Base-by-base conservation (phyloP, 2,329 filamentous ascomycete genomes). In the Diaporthe velutina region DNA sequence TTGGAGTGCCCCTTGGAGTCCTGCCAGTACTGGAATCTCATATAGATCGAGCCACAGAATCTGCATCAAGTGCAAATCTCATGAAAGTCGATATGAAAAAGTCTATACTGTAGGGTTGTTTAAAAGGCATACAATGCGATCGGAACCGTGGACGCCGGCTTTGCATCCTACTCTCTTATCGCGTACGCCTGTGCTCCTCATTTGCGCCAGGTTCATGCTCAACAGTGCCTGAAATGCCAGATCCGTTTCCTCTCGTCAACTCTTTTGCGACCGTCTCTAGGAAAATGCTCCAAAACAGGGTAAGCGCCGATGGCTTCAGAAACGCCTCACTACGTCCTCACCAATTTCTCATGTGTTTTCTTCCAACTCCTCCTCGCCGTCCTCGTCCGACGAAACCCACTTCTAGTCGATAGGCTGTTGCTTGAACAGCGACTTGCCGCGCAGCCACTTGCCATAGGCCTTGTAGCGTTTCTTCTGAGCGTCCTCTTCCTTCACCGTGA, bases 371-470 rank as follows among this genome's bases (percentile, higher is more conserved):
- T 54, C 42, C 19, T 60, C 48, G 38, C 61, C 73, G 76, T 64
- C 66, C 22, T 76, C 64, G 22, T 73, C 70, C 19, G 64, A 55
- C 25, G 42, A 70, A 28, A 77, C 71, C 72, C 80, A 80, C 61
- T 75, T 78, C 84, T 85, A 90, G 77, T 90, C 89, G 70, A 90
- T 87, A 60, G 93, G 91, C 83, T 93, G 91, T 87, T 98, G 96
- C 85, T 98, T 98, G 83, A 98, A 98, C 80, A 98, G 89, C 80
- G 95, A 98, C 86, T 98, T 98, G 25, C 96, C 96, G 76, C 92
- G 90, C 81, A 99, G 87, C 96, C 97, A 99, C 84, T 98, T 97
- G 80, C 93, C 88, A 84, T 99, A 99, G 13, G 96, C 94, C 85
- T 98, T 98, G 84, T 99, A 99, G 79, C 97, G 89, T 88, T 98